Conservation (phyloP, 1,284 basidiomycete genomes). For the Malassezia globosa region DNA sequence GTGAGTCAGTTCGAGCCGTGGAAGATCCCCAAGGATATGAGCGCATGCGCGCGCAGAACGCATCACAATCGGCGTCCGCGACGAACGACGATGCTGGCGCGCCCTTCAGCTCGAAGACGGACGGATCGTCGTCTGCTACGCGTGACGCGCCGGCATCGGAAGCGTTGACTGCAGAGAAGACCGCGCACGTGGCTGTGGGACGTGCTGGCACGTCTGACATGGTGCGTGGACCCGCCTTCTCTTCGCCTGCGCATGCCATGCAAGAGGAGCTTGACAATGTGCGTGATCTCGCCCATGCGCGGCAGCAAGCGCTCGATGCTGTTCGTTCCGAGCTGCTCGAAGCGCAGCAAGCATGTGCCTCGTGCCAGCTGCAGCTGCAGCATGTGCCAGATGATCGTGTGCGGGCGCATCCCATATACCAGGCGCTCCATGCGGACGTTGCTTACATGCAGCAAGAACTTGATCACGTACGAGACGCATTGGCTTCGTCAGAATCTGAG, state of each 20-base stretch:
- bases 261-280: conserved; percentile 16
- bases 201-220: no score
- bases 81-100: neutral
- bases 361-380: conserved; percentile 10
- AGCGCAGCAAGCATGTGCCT: conserved; percentile 15
- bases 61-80: conserved; percentile 3
- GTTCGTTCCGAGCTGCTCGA: conserved; percentile 17
- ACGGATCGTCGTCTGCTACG: neutral
- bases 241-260: no score
- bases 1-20: conserved; percentile 9
- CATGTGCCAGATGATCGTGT: conserved; percentile 19
- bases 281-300: conserved; percentile 15
- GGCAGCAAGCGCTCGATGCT: conserved; percentile 14
- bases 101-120: neutral
- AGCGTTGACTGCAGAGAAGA: neutral
- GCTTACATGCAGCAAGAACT: conserved; percentile 17
- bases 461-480: conserved; percentile 10
- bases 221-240: no score
- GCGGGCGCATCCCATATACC: conserved; percentile 13
- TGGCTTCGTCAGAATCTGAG: conserved; percentile 23
- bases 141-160: neutral
- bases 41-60: conserved; percentile 10
- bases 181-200: no score
- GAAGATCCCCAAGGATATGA: conserved; percentile 17
- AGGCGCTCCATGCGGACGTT: conserved; percentile 17